Conservation (phyloP, 164 flowering plant genomes). For the Vitis cinerea region DNA sequence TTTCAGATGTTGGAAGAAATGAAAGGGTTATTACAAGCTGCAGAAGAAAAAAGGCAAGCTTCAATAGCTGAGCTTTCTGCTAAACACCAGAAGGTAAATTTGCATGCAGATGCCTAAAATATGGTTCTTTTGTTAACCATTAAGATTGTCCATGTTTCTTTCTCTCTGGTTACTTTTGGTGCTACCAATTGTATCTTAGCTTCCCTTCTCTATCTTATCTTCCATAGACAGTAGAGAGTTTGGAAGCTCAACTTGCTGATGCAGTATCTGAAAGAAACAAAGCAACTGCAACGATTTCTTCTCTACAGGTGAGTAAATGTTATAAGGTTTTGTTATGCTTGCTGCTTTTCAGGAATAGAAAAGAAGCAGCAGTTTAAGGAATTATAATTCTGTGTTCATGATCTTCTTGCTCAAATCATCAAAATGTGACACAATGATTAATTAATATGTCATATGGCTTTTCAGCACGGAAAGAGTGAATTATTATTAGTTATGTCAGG, state of each 20-base stretch:
- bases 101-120: not conserved
- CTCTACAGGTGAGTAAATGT: constrained; percentile 60
- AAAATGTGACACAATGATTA: not conserved
- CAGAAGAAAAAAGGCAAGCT: constrained; percentile 81
- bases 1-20: constrained; percentile 79
- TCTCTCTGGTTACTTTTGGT: not conserved
- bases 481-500: not conserved
- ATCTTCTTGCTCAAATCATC: not conserved
- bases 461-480: not conserved
- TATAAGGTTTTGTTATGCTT: constrained; percentile 2
- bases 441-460: no score
- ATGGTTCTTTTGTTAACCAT: not conserved
- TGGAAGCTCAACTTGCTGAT: constrained; percentile 90
- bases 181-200: not conserved
- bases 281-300: constrained; percentile 82
- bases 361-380: not conserved
- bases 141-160: constrained; percentile 1
- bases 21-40: constrained; percentile 57
- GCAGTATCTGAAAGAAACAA: constrained; percentile 71
- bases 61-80: constrained; percentile 68
- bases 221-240: constrained; percentile 61
- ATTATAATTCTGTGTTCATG: not conserved
- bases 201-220: constrained; percentile 12
- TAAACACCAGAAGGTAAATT: constrained; percentile 81
- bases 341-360: not conserved